Evolutionary conservation across 2,329 filamentous ascomycete species (phyloP), one percentile per base, ranked within the genome.

Genomic region (Penicillium frequentans): DNA sequence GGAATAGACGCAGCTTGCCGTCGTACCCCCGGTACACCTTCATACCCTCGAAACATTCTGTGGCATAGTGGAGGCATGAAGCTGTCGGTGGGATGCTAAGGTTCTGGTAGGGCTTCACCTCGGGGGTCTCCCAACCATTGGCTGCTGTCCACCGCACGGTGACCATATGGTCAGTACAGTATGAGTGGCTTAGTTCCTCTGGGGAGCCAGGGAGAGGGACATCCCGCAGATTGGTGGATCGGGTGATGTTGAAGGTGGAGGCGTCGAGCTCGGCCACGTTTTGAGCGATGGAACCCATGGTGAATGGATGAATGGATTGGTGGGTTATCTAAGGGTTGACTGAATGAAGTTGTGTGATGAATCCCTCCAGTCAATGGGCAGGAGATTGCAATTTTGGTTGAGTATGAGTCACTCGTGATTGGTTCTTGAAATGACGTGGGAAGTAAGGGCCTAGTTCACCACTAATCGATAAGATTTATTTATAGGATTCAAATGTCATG

Each of bases 151-250:
- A 96, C 53, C 79, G 77, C 21, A 81, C 88, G 51, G 86, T 88
- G 67, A 95, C 81, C 91, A 96, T 96, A 81, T 97, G 93, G 81
- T 97, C 92, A 61, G 90, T 92, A 80, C 82, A 84, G 57, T 72
- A 61, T 29, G 68, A 74, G 55, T 76, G 73, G 59, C 71, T 70
- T 66, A 71, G 55, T 56, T 77, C 73, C 67, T 77, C 74, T 1
- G 72, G 66, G 7, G 75, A 78, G 42, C 74, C 71, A 6, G 72
- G 72, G 23, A 66, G 62, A 49, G 75, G 75, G 21, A 78, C 72
- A 55, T 69, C 54, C 45, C 71, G 70, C 9, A 73, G 68, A 51
- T 66, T 69, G 33, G 70, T 68, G 39, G 72, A 72, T 24, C 62
- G 72, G 45, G 74, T 77, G 62, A 76, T 64, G 49, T 72, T 75